Percentiles rank a stretch among this genome's conserved stretches.
These are phyloP conservation scores for Tolypocladium amazonense DNA, from an alignment of 2,329 filamentous ascomycete genomes.

Conservation along the genomic window DNA sequence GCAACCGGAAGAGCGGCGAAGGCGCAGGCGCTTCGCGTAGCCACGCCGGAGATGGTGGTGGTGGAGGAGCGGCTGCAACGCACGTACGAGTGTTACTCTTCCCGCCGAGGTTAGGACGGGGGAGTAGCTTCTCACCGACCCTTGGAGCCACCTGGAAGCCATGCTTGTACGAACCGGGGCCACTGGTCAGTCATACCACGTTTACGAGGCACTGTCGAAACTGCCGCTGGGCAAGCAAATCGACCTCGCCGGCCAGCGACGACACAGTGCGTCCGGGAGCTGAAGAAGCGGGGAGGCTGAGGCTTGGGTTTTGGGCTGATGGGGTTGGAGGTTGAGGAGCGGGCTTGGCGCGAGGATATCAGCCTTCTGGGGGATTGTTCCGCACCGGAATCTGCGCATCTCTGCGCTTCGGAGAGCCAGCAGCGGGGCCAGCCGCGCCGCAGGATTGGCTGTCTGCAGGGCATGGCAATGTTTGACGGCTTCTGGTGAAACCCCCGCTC, in stretches of 20 bases:
- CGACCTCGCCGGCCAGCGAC: not conserved
- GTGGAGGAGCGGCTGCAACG: not conserved
- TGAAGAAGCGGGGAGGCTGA: not conserved
- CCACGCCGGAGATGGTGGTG: not conserved
- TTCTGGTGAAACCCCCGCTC: not conserved
- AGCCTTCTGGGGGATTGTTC: not conserved
- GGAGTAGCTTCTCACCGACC: not conserved
- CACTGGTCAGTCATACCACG: not conserved
- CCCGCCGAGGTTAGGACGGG: too few relatives aligned
- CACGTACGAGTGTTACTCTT: not conserved
- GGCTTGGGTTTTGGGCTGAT: not conserved
- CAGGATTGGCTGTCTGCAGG: not conserved
- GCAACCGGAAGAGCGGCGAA: not conserved
- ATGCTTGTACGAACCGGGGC: not conserved
- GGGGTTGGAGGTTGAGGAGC: not conserved
- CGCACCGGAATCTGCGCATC: not conserved
- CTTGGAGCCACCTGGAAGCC: not conserved
- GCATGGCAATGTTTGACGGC: not conserved
- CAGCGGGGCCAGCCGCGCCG: not conserved
- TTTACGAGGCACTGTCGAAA: not conserved
- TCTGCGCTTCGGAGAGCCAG: not conserved
- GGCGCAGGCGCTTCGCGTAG: not conserved
- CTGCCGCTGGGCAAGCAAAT: not conserved
- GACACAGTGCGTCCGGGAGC: not conserved
- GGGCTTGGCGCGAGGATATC: not conserved